These are phyloP conservation scores for Paramecium biaurelia DNA, from an alignment of 73 alveolate species.

Conservation along the genomic window DNA sequence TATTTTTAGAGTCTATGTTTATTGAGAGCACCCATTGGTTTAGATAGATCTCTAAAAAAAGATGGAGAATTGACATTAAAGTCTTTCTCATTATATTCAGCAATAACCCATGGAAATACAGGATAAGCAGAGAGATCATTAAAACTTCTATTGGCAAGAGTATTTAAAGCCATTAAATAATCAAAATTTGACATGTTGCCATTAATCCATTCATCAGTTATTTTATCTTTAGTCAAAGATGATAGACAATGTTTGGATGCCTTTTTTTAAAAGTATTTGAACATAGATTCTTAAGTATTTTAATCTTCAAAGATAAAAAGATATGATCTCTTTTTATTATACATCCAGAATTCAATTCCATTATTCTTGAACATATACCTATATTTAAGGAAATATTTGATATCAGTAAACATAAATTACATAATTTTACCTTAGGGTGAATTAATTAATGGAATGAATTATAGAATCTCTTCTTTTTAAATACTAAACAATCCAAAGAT, in stretches of 20 bases:
- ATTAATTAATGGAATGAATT: conserved; percentile 37
- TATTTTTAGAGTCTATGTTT: conserved; percentile 59
- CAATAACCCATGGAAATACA: conserved; percentile 94
- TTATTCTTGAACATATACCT: conserved; percentile 46
- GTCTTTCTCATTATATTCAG: conserved; percentile 68
- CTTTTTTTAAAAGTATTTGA: background rate
- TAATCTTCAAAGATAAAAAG: conserved; percentile 49
- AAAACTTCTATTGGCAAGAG: conserved; percentile 86
- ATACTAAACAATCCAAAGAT: conserved; percentile 30
- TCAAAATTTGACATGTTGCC: conserved; percentile 83
- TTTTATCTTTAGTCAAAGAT: conserved; percentile 65
- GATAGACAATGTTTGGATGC: conserved; percentile 22
- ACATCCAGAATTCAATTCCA: conserved; percentile 61
- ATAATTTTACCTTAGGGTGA: background rate
- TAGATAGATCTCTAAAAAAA: conserved; percentile 84
- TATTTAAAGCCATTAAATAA: conserved; percentile 81
- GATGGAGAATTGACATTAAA: conserved; percentile 57
- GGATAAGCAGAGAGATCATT: conserved; percentile 96
- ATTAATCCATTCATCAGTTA: conserved; percentile 73
- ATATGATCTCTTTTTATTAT: conserved; percentile 48
- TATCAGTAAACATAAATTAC: conserved; percentile 44
- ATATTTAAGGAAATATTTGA: conserved; percentile 48
- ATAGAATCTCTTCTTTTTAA: background rate
- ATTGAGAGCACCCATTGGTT: conserved; percentile 78
- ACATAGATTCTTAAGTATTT: background rate